These are phyloP conservation scores for Lentinula novae-zelandiae DNA, from an alignment of 1,284 basidiomycete species.

Conservation along the genomic window DNA sequence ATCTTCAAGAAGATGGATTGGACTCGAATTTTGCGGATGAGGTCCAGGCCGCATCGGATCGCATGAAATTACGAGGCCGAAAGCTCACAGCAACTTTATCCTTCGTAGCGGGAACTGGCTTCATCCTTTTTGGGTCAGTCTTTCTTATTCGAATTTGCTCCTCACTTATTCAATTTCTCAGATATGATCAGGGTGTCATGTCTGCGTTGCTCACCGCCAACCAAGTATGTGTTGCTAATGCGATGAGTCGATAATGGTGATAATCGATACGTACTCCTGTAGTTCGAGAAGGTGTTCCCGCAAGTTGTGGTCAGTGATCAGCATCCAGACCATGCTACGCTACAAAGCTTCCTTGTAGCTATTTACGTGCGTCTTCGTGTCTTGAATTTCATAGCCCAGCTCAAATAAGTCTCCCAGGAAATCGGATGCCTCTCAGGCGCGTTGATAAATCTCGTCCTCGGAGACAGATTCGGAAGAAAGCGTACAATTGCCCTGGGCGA, in stretches of 20 bases:
- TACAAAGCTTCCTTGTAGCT: slow-evolving; percentile 53
- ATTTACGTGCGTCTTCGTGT: slow-evolving; percentile 40
- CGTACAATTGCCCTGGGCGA: slow-evolving; percentile 44
- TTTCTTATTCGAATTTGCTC: slow-evolving; percentile 12
- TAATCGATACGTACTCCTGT: background rate
- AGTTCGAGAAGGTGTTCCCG: slow-evolving; percentile 52
- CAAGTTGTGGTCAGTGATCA: slow-evolving; percentile 28
- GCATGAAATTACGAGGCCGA: slow-evolving; percentile 36
- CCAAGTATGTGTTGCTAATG: slow-evolving; percentile 28
- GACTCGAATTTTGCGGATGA: slow-evolving; percentile 25
- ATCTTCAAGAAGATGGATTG: too few species aligned
- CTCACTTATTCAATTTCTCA: slow-evolving; percentile 16
- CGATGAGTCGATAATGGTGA: background rate
- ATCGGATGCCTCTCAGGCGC: slow-evolving; percentile 51
- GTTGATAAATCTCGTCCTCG: slow-evolving; percentile 50
- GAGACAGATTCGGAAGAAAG: slow-evolving; percentile 49
- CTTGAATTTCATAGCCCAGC: background rate
- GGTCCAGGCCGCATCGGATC: slow-evolving; percentile 23
- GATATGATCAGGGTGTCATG: slow-evolving; percentile 68
- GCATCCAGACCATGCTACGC: slow-evolving; percentile 43
- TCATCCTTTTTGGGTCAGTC: slow-evolving; percentile 54
- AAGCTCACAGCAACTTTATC: slow-evolving; percentile 42
- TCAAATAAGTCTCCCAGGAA: slow-evolving; percentile 32
- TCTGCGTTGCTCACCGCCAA: slow-evolving; percentile 51
- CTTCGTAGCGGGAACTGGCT: slow-evolving; percentile 52